These are phyloP conservation scores for Laburnicola sp. DNA, from an alignment of 2,329 filamentous ascomycete species.

Conservation along the genomic window DNA sequence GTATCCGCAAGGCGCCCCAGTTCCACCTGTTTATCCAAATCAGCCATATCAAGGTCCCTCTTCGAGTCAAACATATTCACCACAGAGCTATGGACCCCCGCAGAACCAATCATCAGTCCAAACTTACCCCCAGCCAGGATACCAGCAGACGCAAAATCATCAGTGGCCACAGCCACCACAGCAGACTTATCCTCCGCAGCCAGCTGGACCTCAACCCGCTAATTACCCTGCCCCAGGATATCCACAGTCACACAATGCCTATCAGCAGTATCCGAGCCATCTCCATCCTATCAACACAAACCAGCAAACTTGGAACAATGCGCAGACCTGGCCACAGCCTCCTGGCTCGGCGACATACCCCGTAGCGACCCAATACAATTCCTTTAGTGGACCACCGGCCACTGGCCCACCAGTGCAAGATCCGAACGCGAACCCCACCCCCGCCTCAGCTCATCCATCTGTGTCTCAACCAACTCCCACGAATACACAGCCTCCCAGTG, in stretches of 20 bases:
- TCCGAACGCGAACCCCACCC: constrained; percentile 35
- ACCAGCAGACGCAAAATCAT: constrained; percentile 24
- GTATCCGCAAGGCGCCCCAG: constrained; percentile 30
- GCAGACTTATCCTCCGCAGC: constrained; percentile 26
- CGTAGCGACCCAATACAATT: constrained; percentile 19
- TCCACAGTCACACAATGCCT: constrained; percentile 20
- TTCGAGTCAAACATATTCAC: constrained; percentile 25
- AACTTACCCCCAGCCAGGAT: constrained; percentile 21
- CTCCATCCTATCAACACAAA: constrained; percentile 24
- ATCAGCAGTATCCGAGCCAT: constrained; percentile 26
- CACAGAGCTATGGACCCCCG: constrained; percentile 29
- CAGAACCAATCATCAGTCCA: constrained; percentile 25
- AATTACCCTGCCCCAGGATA: constrained; percentile 30
- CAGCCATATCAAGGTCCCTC: constrained; percentile 27
- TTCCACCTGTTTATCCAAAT: constrained; percentile 24
- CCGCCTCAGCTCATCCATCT: constrained; percentile 25
- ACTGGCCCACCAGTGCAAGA: constrained; percentile 19
- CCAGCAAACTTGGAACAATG: constrained; percentile 30
- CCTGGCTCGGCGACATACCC: constrained; percentile 22
- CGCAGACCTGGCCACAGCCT: constrained; percentile 26
- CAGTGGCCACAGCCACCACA: constrained; percentile 29
- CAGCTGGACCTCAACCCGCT: constrained; percentile 27
- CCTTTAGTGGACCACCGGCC: constrained; percentile 17
- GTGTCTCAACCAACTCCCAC: constrained; percentile 16
- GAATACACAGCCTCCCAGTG: constrained; percentile 19